phyloP scores from a whole-genome alignment of 2,329 filamentous ascomycete species.

The Phialocephala sp. region DNA sequence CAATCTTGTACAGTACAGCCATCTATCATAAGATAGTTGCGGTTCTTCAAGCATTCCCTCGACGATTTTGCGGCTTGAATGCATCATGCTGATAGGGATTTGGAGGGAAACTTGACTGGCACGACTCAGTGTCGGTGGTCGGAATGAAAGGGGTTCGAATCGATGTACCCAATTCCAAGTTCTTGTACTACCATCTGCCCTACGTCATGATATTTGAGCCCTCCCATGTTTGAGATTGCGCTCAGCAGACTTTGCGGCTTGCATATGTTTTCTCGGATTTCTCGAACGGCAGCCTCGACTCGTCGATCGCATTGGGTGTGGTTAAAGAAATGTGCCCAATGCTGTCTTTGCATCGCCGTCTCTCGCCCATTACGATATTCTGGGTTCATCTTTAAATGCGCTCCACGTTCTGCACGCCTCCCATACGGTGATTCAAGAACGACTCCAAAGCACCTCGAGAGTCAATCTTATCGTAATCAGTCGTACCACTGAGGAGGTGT shows the following conservation, averaged over 20 bases:
- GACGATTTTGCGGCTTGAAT: neutral
- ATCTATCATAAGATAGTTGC: too few relatives aligned
- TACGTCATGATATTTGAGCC: too few relatives aligned
- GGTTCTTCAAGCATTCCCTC: too few relatives aligned
- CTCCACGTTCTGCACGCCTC: neutral
- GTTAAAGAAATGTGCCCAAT: neutral
- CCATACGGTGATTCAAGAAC: neutral
- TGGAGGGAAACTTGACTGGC: neutral
- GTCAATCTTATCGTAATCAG: neutral
- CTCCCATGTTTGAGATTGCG: too few relatives aligned
- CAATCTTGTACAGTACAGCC: too few relatives aligned
- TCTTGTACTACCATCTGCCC: neutral
- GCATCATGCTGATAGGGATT: neutral
- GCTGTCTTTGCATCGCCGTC: neutral
- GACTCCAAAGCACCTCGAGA: neutral
- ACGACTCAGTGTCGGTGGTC: neutral
- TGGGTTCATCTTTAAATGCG: neutral
- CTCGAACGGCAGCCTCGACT: too few relatives aligned
- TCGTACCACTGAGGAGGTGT: neutral
- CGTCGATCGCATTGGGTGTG: too few relatives aligned
- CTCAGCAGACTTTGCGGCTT: neutral
- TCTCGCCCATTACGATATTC: neutral
- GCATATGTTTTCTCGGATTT: neutral
- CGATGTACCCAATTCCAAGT: neutral
- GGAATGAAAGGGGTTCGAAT: constrained; percentile 1